These are phyloP conservation scores for Stemphylium lycopersici DNA, from an alignment of 2,329 filamentous ascomycete genomes.

Conservation along the genomic window DNA sequence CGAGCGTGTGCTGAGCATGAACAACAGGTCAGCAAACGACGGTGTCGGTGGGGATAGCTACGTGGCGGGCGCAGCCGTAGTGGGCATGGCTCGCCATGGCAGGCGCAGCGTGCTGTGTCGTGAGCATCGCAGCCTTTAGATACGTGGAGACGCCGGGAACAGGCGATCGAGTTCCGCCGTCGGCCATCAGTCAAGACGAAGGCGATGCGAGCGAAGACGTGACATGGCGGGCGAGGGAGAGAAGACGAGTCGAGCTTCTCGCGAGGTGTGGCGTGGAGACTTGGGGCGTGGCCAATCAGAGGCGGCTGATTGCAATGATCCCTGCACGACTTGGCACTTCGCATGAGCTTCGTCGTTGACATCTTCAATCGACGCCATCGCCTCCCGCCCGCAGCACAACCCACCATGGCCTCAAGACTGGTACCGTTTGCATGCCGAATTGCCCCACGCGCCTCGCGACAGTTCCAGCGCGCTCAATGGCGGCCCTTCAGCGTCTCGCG, in stretches of 20 bases:
- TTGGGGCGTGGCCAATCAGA: constrained; percentile 13
- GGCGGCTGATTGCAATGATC: constrained; percentile 21
- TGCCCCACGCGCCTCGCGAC: constrained; percentile 68
- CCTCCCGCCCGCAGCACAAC: constrained; percentile 28
- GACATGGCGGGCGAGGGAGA: too few species aligned
- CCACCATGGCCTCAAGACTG: constrained; percentile 81
- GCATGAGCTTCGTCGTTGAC: constrained; percentile 28
- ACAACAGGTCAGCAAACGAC: constrained; percentile 2
- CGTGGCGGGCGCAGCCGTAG: constrained; percentile 14
- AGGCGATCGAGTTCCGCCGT: constrained; percentile 3
- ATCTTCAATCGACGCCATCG: constrained; percentile 31
- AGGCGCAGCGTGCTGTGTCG: constrained; percentile 6
- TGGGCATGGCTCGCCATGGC: constrained; percentile 11
- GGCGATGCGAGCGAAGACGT: constrained; percentile 1
- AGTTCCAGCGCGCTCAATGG: constrained; percentile 69
- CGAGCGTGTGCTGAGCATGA: constrained; percentile 2
- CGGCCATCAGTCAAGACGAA: neutral
- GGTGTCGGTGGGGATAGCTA: constrained; percentile 14
- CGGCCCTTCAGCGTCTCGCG: constrained; percentile 74
- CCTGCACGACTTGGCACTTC: constrained; percentile 13
- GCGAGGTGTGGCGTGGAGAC: constrained; percentile 2
- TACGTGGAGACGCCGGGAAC: constrained; percentile 6
- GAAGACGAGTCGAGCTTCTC: neutral
- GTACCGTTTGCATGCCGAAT: constrained; percentile 74
- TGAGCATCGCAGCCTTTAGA: constrained; percentile 2